Evolutionary conservation across 768 basidiomycete genomes (phyloP).

Genomic region (Lactarius vividus): DNA sequence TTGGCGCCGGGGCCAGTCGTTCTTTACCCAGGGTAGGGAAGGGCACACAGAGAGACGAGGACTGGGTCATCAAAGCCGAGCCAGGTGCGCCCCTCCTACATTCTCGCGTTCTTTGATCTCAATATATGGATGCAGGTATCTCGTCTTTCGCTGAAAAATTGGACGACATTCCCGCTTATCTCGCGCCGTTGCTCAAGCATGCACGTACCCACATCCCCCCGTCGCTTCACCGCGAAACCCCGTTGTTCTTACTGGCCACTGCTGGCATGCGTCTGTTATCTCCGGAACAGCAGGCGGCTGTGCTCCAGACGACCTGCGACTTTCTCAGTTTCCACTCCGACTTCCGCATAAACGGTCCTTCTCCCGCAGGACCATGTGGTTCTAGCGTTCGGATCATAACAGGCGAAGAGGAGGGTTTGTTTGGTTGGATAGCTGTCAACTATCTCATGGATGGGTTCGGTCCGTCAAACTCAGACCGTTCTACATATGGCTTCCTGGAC

Average conservation of each 20-base stretch:
- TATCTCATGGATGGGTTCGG: slow-evolving; percentile 97
- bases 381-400: slow-evolving; percentile 91
- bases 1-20: slow-evolving; percentile 47
- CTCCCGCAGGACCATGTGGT: slow-evolving; percentile 79
- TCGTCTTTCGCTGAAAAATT: slow-evolving; percentile 76
- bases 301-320: slow-evolving; percentile 74
- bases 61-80: slow-evolving; percentile 90
- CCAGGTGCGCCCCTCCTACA: slow-evolving; percentile 62
- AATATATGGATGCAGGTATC: slow-evolving; percentile 54
- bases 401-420: slow-evolving; percentile 97
- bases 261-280: slow-evolving; percentile 94
- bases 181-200: slow-evolving; percentile 80
- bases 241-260: slow-evolving; percentile 91
- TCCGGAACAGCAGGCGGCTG: slow-evolving; percentile 59
- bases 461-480: slow-evolving; percentile 51
- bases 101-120: not conserved
- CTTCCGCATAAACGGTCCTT: slow-evolving; percentile 71
- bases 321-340: slow-evolving; percentile 72
- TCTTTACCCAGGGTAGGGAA: slow-evolving; percentile 86
- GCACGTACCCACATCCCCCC: slow-evolving; percentile 83
- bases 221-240: slow-evolving; percentile 78
- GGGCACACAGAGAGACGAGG: slow-evolving; percentile 74
- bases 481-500: slow-evolving; percentile 96
- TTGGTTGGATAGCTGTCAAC: slow-evolving; percentile 99
- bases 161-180: slow-evolving; percentile 66